phyloP scores from a whole-genome alignment of 352 stramenopile genomes.

The Phytophthora tubulina region DNA sequence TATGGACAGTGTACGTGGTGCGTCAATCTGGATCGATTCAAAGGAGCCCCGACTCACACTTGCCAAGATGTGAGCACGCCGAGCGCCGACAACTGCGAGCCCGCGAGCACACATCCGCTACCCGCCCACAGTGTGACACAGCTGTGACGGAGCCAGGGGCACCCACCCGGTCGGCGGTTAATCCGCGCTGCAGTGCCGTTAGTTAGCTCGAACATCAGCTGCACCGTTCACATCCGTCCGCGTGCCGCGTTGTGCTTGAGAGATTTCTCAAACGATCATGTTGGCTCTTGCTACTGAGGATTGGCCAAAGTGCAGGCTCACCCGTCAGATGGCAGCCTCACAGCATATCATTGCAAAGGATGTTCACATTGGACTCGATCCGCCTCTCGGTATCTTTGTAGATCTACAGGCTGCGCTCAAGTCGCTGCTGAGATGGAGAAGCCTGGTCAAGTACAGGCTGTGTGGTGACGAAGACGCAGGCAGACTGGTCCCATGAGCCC shows the following conservation, averaged over 20 bases:
- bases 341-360: too few relatives aligned
- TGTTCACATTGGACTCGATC: too few relatives aligned
- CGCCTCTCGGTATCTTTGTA: too few relatives aligned
- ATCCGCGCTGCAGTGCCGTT: background rate
- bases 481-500: too few relatives aligned
- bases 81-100: background rate
- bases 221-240: background rate
- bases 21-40: conserved; percentile 13
- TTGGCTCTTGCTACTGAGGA: background rate
- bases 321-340: conserved; percentile 4
- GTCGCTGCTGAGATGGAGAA: too few relatives aligned
- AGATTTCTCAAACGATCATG: background rate
- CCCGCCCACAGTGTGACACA: conserved; percentile 14
- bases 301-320: conserved; percentile 9
- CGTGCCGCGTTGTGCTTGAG: background rate
- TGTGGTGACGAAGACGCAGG: too few relatives aligned
- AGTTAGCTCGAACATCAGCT: background rate
- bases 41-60: background rate
- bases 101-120: conserved; percentile 2
- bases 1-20: conserved; percentile 1
- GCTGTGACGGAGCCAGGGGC: background rate
- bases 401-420: too few relatives aligned
- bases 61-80: conserved; percentile 9
- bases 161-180: background rate
- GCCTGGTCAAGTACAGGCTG: too few relatives aligned